Percentiles rank a stretch among this genome's conserved stretches.
Conservation (phyloP, 495 filamentous ascomycete genomes). For the Lasiosphaeriaceae sp. region DNA sequence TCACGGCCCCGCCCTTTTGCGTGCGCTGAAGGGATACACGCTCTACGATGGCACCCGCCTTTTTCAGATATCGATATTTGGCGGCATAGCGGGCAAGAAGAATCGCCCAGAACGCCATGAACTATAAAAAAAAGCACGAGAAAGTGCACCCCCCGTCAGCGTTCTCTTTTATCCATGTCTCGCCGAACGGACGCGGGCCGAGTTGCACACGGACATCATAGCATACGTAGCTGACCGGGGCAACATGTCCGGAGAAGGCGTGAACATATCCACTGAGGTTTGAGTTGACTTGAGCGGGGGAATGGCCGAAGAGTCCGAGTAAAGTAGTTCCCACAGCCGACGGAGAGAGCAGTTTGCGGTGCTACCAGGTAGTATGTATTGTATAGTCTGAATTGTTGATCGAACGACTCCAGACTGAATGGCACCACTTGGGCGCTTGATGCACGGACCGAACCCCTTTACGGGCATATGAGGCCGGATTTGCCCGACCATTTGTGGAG, state of each 20-base stretch:
- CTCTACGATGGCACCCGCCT: too few species aligned
- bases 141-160: not conserved
- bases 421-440: not conserved
- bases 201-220: not conserved
- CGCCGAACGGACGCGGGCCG: not conserved
- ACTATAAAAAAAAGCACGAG: not conserved
- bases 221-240: too few species aligned
- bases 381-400: not conserved
- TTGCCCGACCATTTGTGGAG: not conserved
- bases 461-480: not conserved
- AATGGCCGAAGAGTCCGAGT: not conserved
- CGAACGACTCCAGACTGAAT: not conserved
- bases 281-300: not conserved
- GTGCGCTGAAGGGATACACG: too few species aligned
- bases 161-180: not conserved
- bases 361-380: too few species aligned
- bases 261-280: not conserved
- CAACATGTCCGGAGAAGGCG: not conserved
- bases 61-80: too few species aligned
- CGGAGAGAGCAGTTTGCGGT: too few species aligned
- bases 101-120: too few species aligned
- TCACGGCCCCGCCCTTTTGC: too few species aligned
- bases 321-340: not conserved
- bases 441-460: not conserved
- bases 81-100: too few species aligned